Base-by-base conservation (phyloP, 805 yeast species). In the Torulaspora microellipsoides region DNA sequence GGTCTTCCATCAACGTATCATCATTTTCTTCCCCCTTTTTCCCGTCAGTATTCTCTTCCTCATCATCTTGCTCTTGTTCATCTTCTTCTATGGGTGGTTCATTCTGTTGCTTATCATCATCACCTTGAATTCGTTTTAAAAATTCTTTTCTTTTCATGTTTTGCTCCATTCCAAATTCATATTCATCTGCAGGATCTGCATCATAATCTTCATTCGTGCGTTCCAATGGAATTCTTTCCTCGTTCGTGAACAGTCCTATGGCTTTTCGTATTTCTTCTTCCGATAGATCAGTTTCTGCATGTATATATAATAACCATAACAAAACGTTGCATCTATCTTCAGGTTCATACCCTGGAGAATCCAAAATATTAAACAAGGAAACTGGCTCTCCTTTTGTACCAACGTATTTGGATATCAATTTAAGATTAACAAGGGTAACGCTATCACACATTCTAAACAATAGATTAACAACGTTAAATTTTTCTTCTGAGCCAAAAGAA, bases 301-400 rank as follows among this genome's bases (percentile, higher is more conserved):
- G 86, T 1, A 86, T 76, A 68, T 87, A 90, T 34, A 87, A 56
- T 30, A 91, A 66, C 97, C 97, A 91, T 47, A 91, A 63, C 50
- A 91, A 81, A 31, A 93, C 72, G 41, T 73, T 67, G 1, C 87
- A 87, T 48, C 96, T 75, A 45, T 79, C 80, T 20, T 59, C 61
- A 3, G 95, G 85, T 43, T 80, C 75, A 32, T 79, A 73, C 3
- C 70, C 67, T 1, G 80, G 65, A 51, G 80, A 76, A 62, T 86
- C 73, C 62, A 91, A 81, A 32, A 90, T 74, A 55, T 85, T 93
- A 69, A 81, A 81, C 53, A 88, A 79, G 35, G 80, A 75, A 47
- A 74, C 72, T 11, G 48, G 29, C 15, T 38, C 64, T 7, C 65
- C 38, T 51, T 56, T 37, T 47, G 44, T 34, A 23, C 43, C 47